These are phyloP conservation scores for Dothideomycetes sp. DNA, from an alignment of 2,329 filamentous ascomycete genomes.

Conservation along the genomic window DNA sequence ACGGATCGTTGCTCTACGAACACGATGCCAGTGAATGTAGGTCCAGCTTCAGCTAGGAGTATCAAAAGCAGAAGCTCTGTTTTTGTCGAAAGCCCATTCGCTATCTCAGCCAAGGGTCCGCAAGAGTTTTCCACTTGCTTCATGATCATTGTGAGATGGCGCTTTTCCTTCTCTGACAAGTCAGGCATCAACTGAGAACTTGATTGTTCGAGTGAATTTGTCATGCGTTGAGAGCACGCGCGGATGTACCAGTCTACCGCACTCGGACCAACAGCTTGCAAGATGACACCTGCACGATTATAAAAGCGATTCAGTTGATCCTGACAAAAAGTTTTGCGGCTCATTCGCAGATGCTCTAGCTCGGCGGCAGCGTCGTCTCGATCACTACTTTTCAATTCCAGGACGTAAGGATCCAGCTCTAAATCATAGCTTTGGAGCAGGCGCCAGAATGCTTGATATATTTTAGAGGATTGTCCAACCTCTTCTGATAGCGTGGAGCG, in stretches of 20 bases:
- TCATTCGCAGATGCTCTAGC: slow-evolving; percentile 18
- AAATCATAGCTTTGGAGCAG: slow-evolving; percentile 19
- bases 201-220: slow-evolving; percentile 14
- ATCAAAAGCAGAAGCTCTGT: slow-evolving; percentile 20
- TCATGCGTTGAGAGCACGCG: slow-evolving; percentile 23
- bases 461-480: neutral
- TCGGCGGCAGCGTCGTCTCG: slow-evolving; percentile 14
- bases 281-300: slow-evolving; percentile 21
- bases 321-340: slow-evolving; percentile 27
- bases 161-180: slow-evolving; percentile 22
- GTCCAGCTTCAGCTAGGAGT: slow-evolving; percentile 21
- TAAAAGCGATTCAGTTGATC: slow-evolving; percentile 26
- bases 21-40: slow-evolving; percentile 29
- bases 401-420: slow-evolving; percentile 28
- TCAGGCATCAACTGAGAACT: slow-evolving; percentile 17
- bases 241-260: slow-evolving; percentile 28
- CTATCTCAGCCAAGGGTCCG: neutral
- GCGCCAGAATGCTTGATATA: slow-evolving; percentile 13
- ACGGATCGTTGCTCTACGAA: slow-evolving; percentile 36
- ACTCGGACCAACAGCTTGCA: slow-evolving; percentile 26
- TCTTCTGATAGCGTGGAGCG: neutral
- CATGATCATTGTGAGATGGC: slow-evolving; percentile 16
- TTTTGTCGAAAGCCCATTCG: slow-evolving; percentile 12
- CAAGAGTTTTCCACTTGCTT: neutral
- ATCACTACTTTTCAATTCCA: slow-evolving; percentile 19